Percentiles rank a stretch among this genome's conserved stretches.
phyloP scores from a whole-genome alignment of 805 yeast species.

The Vanderwaltozyma yarrowii region DNA sequence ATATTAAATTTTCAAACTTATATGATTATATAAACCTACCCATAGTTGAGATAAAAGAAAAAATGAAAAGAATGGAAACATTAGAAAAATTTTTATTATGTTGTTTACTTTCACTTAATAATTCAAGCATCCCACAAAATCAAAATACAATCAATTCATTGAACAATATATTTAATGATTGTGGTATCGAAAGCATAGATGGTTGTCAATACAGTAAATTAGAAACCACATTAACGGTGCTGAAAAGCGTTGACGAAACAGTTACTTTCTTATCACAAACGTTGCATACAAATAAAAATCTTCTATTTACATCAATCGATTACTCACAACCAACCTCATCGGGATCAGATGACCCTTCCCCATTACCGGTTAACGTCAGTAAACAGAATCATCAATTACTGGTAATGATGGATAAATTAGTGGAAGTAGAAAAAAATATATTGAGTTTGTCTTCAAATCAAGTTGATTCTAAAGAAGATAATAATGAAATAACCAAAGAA shows the following conservation, averaged over 20 bases:
- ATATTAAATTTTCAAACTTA: slow-evolving; percentile 25
- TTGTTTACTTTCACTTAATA: slow-evolving; percentile 29
- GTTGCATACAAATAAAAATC: too few relatives aligned
- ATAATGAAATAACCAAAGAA: not conserved
- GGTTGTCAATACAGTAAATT: too few relatives aligned
- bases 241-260: too few relatives aligned
- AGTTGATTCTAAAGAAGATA: not conserved
- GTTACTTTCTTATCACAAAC: too few relatives aligned
- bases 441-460: not conserved
- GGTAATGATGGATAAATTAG: too few relatives aligned
- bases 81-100: slow-evolving; percentile 36
- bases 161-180: slow-evolving; percentile 1
- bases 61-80: slow-evolving; percentile 28
- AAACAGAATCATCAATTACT: too few relatives aligned
- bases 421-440: not conserved
- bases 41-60: slow-evolving; percentile 20
- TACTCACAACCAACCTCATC: too few relatives aligned
- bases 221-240: too few relatives aligned
- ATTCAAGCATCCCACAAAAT: not conserved
- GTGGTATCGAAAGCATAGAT: too few relatives aligned
- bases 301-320: too few relatives aligned
- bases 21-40: slow-evolving; percentile 15
- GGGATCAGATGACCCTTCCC: too few relatives aligned
- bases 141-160: not conserved
- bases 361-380: too few relatives aligned